Conservation (phyloP, 495 filamentous ascomycete species). For the Aspergillus wentii region DNA sequence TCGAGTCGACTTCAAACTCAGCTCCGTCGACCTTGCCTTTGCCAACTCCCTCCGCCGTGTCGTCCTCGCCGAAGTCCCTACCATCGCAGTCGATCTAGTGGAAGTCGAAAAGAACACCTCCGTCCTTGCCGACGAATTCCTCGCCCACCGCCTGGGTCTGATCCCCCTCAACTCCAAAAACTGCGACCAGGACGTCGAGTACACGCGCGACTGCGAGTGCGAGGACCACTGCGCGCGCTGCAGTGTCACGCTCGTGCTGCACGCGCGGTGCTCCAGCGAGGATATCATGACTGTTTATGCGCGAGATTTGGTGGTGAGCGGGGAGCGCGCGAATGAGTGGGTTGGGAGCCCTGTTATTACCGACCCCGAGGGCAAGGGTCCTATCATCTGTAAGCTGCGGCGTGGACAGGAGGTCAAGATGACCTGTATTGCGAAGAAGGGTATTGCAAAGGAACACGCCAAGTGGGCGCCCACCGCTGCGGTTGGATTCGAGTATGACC, state of each 20-base stretch:
- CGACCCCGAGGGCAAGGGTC: slow-evolving; percentile 73
- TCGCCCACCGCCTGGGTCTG: slow-evolving; percentile 87
- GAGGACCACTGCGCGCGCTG: slow-evolving; percentile 88
- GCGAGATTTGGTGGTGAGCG: slow-evolving; percentile 68
- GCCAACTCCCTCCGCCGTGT: slow-evolving; percentile 91
- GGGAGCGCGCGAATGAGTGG: slow-evolving; percentile 58
- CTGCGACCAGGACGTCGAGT: slow-evolving; percentile 74
- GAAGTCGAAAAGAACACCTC: slow-evolving; percentile 91
- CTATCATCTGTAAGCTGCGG: slow-evolving; percentile 82
- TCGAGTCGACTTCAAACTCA: slow-evolving; percentile 77
- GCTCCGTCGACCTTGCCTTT: slow-evolving; percentile 76
- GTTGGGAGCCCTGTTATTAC: slow-evolving; percentile 83
- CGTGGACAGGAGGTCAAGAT: slow-evolving; percentile 84
- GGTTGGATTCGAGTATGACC: slow-evolving; percentile 96
- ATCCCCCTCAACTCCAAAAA: slow-evolving; percentile 82
- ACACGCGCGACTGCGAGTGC: slow-evolving; percentile 95
- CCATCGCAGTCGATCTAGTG: slow-evolving; percentile 90
- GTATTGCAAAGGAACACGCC: slow-evolving; percentile 96
- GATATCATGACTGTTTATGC: slow-evolving; percentile 90
- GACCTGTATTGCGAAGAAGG: slow-evolving; percentile 93
- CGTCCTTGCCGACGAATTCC: slow-evolving; percentile 91
- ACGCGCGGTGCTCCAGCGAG: slow-evolving; percentile 75
- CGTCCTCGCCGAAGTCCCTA: slow-evolving; percentile 92
- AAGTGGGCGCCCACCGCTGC: slow-evolving; percentile 94
- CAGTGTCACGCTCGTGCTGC: slow-evolving; percentile 73